These are phyloP conservation scores for Nakazawaea holstii DNA, from an alignment of 805 yeast species.

Conservation along the genomic window DNA sequence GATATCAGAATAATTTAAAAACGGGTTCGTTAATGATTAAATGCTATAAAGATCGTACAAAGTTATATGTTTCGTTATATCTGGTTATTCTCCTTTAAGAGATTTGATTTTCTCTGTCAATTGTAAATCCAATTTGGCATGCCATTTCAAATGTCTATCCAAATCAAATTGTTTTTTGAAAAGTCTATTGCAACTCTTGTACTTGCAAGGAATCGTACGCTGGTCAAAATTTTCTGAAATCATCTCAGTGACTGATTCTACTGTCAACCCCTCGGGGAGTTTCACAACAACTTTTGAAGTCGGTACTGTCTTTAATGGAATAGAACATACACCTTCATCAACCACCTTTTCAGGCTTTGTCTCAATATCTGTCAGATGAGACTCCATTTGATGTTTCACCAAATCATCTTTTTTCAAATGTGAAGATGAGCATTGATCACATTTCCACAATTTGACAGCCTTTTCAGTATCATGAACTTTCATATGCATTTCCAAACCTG, in stretches of 20 bases:
- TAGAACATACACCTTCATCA: no score
- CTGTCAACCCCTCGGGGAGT: constrained; percentile 6
- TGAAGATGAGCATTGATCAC: constrained; percentile 44
- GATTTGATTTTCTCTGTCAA: constrained; percentile 14
- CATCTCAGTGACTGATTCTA: constrained; percentile 24
- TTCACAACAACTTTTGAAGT: neutral
- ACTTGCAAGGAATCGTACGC: constrained; percentile 39
- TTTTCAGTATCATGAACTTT: constrained; percentile 53
- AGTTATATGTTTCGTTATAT: neutral
- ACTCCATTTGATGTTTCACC: constrained; percentile 46
- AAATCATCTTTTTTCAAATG: constrained; percentile 56
- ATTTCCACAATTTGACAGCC: constrained; percentile 60
- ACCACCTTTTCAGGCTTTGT: neutral
- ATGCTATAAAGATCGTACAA: neutral
- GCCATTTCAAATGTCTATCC: constrained; percentile 49
- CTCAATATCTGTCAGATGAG: constrained; percentile 23
- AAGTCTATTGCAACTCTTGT: constrained; percentile 43
- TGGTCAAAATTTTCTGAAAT: constrained; percentile 31
- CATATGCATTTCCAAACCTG: constrained; percentile 72
- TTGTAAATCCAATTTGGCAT: constrained; percentile 24
- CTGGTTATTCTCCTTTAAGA: neutral
- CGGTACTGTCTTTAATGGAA: neutral
- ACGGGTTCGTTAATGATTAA: neutral
- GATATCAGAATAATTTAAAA: neutral
- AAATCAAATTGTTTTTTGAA: constrained; percentile 47